Evolutionary conservation across 805 yeast genomes (phyloP), one percentile per base, ranked within the genome.

Genomic region (Candida germanica): DNA sequence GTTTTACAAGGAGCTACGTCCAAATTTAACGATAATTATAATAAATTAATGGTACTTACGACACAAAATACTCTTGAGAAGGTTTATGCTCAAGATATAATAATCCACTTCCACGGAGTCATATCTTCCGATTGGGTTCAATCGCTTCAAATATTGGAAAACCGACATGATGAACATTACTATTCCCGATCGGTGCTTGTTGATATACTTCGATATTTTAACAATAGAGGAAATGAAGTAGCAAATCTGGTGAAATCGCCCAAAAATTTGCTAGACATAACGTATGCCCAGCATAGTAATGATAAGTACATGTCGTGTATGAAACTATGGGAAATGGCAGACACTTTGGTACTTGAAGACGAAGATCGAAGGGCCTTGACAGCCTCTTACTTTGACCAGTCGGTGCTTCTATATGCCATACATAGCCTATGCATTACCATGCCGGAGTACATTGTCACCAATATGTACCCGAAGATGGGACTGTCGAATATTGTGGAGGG

Each of bases 1-100:
- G 73, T 72, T 3, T 31, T 67, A 4, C 36, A 56, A 28, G 56
- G 42, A 13, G 48, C 66, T 0, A 34, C 39, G 27, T 56, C 70
- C 3, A 53, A 44, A 18, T 69, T 71, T 43, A 56, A 60, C 38
- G 60, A 51, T 26, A 47, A 46, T 34, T 56, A 54, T 31, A 63
- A 62, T 37, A 57, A 59, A 31, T 35, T 61, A 24, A 25, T 50
- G 13, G 59, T 69, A 4, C 51, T 66, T 29, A 59, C 66, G 14
- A 29, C 51, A 7, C 49, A 58, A 5, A 69, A 70, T 38, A 56
- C 57, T 14, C 29, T 61, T 3, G 38, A 43, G 1, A 29, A 45
- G 4, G 60, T 66, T 1, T 38, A 52, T 15, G 53, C 69, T 5
- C 43, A 42, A 14, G 48, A 55, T 27, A 46, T 66, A n/a, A 52